Evolutionary conservation across 148 eudicot species (phyloP).

Genomic region (Dianthus caryophyllus): DNA sequence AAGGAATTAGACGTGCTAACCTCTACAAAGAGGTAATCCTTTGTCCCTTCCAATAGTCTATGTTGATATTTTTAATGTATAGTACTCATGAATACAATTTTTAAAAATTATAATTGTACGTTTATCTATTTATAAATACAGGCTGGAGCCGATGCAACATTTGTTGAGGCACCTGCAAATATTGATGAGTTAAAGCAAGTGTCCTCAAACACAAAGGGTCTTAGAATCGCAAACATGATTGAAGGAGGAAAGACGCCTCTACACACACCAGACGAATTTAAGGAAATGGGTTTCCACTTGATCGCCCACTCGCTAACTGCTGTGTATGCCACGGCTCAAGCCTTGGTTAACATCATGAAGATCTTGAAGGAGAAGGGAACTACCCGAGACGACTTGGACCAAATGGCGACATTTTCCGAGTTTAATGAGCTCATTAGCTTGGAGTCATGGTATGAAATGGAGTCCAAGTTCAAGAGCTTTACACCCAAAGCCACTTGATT

Average conservation of each 20-base stretch:
- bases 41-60: too few relatives aligned
- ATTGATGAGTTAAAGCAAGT: background rate
- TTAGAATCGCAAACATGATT: slow-evolving; percentile 2
- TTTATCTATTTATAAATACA: background rate
- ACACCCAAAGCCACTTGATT: background rate
- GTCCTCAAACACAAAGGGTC: background rate
- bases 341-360: slow-evolving; percentile 13
- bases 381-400: slow-evolving; percentile 8
- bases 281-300: slow-evolving; percentile 6
- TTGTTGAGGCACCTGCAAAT: background rate
- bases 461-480: slow-evolving; percentile 5
- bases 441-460: slow-evolving; percentile 12
- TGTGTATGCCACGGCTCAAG: slow-evolving; percentile 8
- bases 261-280: slow-evolving; percentile 1
- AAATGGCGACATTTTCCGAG: slow-evolving; percentile 12
- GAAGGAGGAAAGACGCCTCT: slow-evolving; percentile 2
- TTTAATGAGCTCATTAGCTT: slow-evolving; percentile 5
- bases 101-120: too few relatives aligned
- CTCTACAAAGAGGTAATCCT: background rate
- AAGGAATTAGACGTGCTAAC: slow-evolving; percentile 8
- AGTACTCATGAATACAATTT: too few relatives aligned
- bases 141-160: slow-evolving; percentile 5
- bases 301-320: slow-evolving; percentile 3
- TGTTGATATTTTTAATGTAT: too few relatives aligned
- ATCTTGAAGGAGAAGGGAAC: slow-evolving; percentile 9